Percentiles rank a stretch among this genome's conserved stretches.
Conservation (phyloP, 371 early-diverging fungal species). For the Apophysomyces variabilis region DNA sequence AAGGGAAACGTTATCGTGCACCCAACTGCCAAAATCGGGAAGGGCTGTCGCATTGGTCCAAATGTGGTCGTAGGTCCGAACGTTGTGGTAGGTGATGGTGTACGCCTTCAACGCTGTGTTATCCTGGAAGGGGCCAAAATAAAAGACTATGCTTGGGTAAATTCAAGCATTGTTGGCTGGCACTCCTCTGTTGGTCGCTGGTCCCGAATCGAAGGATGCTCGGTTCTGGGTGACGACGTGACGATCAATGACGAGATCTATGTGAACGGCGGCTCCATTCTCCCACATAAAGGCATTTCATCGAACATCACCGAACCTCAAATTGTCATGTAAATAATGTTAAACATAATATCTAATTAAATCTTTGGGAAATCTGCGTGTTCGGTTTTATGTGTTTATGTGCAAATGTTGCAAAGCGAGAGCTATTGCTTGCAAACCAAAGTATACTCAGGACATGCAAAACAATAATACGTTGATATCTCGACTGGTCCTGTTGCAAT, state of each 20-base stretch:
- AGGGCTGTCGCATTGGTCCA: slow-evolving; percentile 94
- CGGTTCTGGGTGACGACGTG: slow-evolving; percentile 96
- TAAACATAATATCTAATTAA: slow-evolving; percentile 2
- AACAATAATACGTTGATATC: too few species aligned
- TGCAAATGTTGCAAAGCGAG: not conserved
- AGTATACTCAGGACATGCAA: too few species aligned
- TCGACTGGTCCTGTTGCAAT: too few species aligned
- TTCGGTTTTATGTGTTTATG: not conserved
- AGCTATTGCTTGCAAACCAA: too few species aligned
- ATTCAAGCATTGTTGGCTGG: slow-evolving; percentile 97
- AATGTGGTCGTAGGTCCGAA: slow-evolving; percentile 95
- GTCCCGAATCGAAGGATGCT: slow-evolving; percentile 91
- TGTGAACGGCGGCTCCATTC: slow-evolving; percentile 91
- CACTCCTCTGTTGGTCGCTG: slow-evolving; percentile 92
- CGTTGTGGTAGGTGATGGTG: slow-evolving; percentile 95
- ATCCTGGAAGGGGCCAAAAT: slow-evolving; percentile 88
- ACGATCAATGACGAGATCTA: slow-evolving; percentile 91
- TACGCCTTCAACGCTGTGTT: slow-evolving; percentile 88
- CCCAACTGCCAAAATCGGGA: slow-evolving; percentile 90
- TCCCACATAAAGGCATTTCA: slow-evolving; percentile 93
- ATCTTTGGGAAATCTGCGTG: not conserved
- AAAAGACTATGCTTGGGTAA: slow-evolving; percentile 91
- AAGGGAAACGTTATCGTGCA: slow-evolving; percentile 91
- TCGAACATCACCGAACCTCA: slow-evolving; percentile 89
- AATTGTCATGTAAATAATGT: slow-evolving; percentile 86